Percentiles rank a stretch among this genome's conserved stretches.
Conservation (phyloP, 148 eudicot genomes). For the Heliosperma pusillum region DNA sequence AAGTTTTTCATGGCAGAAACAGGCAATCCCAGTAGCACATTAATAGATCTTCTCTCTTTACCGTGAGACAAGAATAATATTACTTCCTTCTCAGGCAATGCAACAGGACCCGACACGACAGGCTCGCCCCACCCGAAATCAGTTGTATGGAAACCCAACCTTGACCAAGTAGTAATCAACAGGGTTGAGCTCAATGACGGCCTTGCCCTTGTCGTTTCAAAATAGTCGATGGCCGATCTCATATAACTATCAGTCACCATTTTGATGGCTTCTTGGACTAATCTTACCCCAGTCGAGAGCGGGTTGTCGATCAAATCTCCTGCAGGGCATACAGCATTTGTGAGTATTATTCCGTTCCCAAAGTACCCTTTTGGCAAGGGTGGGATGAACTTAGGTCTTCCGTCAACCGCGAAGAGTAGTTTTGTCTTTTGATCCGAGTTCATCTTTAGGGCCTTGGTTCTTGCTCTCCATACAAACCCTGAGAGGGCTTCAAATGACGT, state of each 20-base stretch:
- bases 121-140: slow-evolving; percentile 68
- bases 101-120: slow-evolving; percentile 38
- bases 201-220: slow-evolving; percentile 43
- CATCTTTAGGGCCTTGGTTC: slow-evolving; percentile 38
- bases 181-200: slow-evolving; percentile 47
- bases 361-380: slow-evolving; percentile 46
- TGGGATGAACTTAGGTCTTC: slow-evolving; percentile 41
- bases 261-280: slow-evolving; percentile 39
- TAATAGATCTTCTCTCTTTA: slow-evolving; percentile 34
- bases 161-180: slow-evolving; percentile 51
- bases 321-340: slow-evolving; percentile 40
- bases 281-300: slow-evolving; percentile 34
- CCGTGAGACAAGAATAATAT: slow-evolving; percentile 41
- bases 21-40: slow-evolving; percentile 50
- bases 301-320: slow-evolving; percentile 37
- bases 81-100: slow-evolving; percentile 40
- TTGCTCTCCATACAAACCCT: slow-evolving; percentile 53
- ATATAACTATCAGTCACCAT: slow-evolving; percentile 42
- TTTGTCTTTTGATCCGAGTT: slow-evolving; percentile 41
- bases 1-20: slow-evolving; percentile 44
- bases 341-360: slow-evolving; percentile 50
- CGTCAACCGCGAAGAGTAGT: slow-evolving; percentile 54
- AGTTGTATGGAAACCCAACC: slow-evolving; percentile 42
- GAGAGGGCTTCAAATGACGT: slow-evolving; percentile 52
- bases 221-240: slow-evolving; percentile 55